Evolutionary conservation across 805 yeast genomes (phyloP).

Genomic region (Cyberlindnera lachancei): DNA sequence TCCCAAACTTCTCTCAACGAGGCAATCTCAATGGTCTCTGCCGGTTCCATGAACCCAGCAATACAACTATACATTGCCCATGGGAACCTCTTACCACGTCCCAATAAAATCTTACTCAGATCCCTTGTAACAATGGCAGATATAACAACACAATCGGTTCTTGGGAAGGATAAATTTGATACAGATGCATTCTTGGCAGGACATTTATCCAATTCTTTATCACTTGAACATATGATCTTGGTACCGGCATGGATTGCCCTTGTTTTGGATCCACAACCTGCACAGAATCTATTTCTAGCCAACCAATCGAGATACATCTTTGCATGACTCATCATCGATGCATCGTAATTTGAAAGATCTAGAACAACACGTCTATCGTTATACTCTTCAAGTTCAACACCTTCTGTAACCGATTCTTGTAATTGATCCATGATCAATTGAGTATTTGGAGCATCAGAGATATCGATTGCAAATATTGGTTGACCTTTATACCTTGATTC

Average conservation of each 20-base stretch:
- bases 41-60: conserved; percentile 95
- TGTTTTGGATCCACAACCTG: conserved; percentile 72
- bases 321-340: conserved; percentile 71
- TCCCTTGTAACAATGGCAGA: conserved; percentile 64
- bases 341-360: conserved; percentile 33
- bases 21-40: conserved; percentile 85
- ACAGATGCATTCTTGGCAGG: conserved; percentile 38
- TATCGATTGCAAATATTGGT: conserved; percentile 60
- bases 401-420: neutral
- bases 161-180: conserved; percentile 80
- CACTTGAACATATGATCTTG: conserved; percentile 40
- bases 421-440: neutral
- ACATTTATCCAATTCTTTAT: conserved; percentile 17
- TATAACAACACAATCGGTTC: conserved; percentile 87
- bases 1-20: conserved; percentile 90
- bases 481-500: conserved; percentile 39
- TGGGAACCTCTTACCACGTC: conserved; percentile 58
- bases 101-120: conserved; percentile 58
- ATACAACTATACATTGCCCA: conserved; percentile 68
- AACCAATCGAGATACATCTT: conserved; percentile 86
- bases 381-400: no score
- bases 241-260: conserved; percentile 64
- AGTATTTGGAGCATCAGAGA: conserved; percentile 16
- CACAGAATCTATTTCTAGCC: conserved; percentile 66
- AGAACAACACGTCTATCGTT: conserved; percentile 14